Evolutionary conservation across 257 asterid genomes (phyloP), one percentile per base, ranked within the genome.

Genomic region (Primulina huaijiensis): DNA sequence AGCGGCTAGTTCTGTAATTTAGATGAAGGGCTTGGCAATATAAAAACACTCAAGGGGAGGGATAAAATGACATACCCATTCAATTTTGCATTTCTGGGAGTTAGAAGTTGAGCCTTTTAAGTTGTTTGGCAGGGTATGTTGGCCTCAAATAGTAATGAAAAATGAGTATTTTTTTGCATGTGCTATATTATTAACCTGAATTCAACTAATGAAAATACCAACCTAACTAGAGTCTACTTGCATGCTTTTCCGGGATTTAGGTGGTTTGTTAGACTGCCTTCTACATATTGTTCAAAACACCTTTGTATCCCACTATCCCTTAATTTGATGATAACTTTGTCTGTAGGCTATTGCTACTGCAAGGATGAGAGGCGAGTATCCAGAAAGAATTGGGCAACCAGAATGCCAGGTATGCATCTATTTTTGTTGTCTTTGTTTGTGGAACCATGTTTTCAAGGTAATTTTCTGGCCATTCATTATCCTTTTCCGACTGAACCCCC

Each of bases 301-400:
- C 11, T 21, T 38, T 35, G 23, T 64, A 55, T 65, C 30, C 23
- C 29, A 20, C 21, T 64, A 55, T 65, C 30, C 21, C 27, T 25
- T 29, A 33, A 52, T 76, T 60, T 40, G 62, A 75, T 52, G 46
- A 66, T 43, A 43, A 35, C 59, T 70, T 19, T 60, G 7, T 68
- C 56, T 83, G 37, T 65, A 93, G 98, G 98, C 90, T 70, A 87
- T 89, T 71, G 89, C 96, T 64, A 79, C 96, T 27, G 92, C 98
- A 81, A 84, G 87, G 82, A 89, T 89, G 92, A 89, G 87, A 80
- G 96, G 92, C 67, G 96, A 90, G 78, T 89, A 87, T 78, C 99
- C 99, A 65, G 99, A 93, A 83, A 87, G 96, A 86, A 65, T 76
- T 20, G 99, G 97, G 72, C 96, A 89, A 74, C 90, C 91, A 59